These are phyloP conservation scores for Paecilomyces dactylethromorphus DNA, from an alignment of 2,329 filamentous ascomycete species.

Conservation along the genomic window DNA sequence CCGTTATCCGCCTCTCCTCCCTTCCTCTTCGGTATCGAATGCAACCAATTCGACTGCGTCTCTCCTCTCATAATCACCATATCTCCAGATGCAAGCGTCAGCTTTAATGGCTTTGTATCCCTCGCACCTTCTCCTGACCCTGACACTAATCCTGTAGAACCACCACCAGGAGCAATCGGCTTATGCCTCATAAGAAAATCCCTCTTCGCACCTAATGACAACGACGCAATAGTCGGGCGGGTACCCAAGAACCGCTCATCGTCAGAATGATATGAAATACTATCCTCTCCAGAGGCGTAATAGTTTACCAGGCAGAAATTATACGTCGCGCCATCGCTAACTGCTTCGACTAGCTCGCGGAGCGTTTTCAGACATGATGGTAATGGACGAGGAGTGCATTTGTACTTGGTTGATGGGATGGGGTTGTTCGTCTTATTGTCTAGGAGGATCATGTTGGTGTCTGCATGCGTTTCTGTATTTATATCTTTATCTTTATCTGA, in stretches of 20 bases:
- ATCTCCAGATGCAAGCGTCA: constrained; percentile 59
- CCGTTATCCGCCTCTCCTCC: constrained; percentile 58
- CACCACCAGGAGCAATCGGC: constrained; percentile 38
- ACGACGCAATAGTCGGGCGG: constrained; percentile 66
- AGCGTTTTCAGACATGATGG: constrained; percentile 63
- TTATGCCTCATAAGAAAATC: constrained; percentile 81
- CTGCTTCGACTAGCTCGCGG: constrained; percentile 56
- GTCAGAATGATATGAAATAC: constrained; percentile 73
- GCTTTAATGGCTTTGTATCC: constrained; percentile 41
- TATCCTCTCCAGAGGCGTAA: constrained; percentile 69
- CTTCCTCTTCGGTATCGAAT: constrained; percentile 69
- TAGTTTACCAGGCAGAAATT: constrained; percentile 82
- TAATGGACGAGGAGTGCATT: constrained; percentile 61
- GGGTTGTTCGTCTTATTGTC: constrained; percentile 38
- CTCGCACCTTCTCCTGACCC: constrained; percentile 11
- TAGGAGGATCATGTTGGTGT: constrained; percentile 20
- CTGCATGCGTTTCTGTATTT: too few relatives aligned
- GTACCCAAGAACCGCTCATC: constrained; percentile 70
- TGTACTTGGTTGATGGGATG: constrained; percentile 44
- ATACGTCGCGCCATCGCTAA: constrained; percentile 56
- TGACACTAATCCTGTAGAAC: not conserved
- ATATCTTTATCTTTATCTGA: constrained; percentile 11
- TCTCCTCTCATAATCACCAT: constrained; percentile 72
- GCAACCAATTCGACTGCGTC: constrained; percentile 72
- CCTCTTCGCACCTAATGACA: constrained; percentile 63